Evolutionary conservation across 2,329 filamentous ascomycete species (phyloP).

Genomic region (Fusarium proliferatum): DNA sequence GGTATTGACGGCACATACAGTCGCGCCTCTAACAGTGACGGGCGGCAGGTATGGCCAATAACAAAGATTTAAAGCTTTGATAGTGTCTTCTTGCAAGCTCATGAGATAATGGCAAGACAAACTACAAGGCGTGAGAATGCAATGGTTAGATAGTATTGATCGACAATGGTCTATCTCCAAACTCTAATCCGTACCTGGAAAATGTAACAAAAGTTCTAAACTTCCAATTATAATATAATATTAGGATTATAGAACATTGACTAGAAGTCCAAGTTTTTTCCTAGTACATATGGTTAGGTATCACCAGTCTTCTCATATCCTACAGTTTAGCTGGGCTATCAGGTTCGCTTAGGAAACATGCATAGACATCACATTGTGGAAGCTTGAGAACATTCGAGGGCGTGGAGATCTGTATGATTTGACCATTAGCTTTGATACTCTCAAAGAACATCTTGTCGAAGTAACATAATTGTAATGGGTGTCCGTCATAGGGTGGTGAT

Average conservation of each 20-base stretch:
- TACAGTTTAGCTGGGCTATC: not conserved
- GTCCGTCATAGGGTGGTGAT: conserved; percentile 69
- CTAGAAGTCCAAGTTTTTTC: not conserved
- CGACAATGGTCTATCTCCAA: not conserved
- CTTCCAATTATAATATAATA: not conserved
- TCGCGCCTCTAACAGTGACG: not conserved
- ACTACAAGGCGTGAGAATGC: not conserved
- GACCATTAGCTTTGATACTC: conserved; percentile 55
- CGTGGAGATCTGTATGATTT: conserved; percentile 31
- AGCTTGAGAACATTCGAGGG: conserved; percentile 10
- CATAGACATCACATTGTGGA: conserved; percentile 30
- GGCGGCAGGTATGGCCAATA: not conserved
- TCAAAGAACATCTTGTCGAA: conserved; percentile 38
- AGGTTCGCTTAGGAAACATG: not conserved
- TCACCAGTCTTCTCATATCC: not conserved
- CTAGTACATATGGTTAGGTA: not conserved
- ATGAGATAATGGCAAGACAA: not conserved
- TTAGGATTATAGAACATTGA: not conserved
- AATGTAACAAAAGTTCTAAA: not conserved
- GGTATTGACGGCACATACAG: not conserved
- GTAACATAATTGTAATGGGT: conserved; percentile 30
- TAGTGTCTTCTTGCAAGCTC: not conserved
- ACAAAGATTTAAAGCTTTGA: not conserved
- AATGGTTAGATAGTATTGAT: not conserved
- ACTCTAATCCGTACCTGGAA: too few relatives aligned